Percentiles rank a stretch among this genome's conserved stretches.
These are phyloP conservation scores for Candolleomyces efflorescens DNA, from an alignment of 768 basidiomycete genomes.

Conservation along the genomic window DNA sequence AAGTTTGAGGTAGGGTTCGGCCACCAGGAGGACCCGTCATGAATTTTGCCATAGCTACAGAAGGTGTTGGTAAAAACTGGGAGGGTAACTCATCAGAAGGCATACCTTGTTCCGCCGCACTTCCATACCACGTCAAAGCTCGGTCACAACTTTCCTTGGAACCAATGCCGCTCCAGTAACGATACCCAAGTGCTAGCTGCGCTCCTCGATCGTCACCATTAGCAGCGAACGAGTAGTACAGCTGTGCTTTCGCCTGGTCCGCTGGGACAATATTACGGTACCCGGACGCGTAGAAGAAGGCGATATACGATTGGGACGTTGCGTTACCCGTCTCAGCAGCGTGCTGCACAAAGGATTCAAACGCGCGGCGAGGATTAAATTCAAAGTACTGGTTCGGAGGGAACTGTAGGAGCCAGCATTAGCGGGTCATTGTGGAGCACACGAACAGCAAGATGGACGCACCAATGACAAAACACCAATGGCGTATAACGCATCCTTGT, in stretches of 20 bases:
- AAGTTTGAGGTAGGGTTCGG: constrained; percentile 73
- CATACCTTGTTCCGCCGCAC: constrained; percentile 80
- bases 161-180: constrained; percentile 95
- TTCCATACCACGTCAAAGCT: constrained; percentile 87
- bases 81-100: background rate
- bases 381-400: constrained; percentile 68
- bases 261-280: constrained; percentile 60
- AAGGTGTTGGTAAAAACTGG: background rate
- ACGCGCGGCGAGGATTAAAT: constrained; percentile 58
- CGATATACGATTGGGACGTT: constrained; percentile 79
- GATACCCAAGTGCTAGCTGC: constrained; percentile 90
- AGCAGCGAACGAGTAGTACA: constrained; percentile 93
- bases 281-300: constrained; percentile 87
- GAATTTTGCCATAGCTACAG: constrained; percentile 76
- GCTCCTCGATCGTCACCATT: constrained; percentile 84
- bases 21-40: constrained; percentile 89
- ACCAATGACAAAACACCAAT: constrained; percentile 68
- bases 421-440: background rate
- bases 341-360: constrained; percentile 58
- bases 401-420: constrained; percentile 38
- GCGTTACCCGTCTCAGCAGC: constrained; percentile 75
- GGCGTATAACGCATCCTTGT: constrained; percentile 66
- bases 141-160: constrained; percentile 80
- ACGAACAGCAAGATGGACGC: constrained; percentile 18
- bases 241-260: constrained; percentile 77